phyloP scores from a whole-genome alignment of 371 early-diverging fungal species.

The Mortierella sp. region DNA sequence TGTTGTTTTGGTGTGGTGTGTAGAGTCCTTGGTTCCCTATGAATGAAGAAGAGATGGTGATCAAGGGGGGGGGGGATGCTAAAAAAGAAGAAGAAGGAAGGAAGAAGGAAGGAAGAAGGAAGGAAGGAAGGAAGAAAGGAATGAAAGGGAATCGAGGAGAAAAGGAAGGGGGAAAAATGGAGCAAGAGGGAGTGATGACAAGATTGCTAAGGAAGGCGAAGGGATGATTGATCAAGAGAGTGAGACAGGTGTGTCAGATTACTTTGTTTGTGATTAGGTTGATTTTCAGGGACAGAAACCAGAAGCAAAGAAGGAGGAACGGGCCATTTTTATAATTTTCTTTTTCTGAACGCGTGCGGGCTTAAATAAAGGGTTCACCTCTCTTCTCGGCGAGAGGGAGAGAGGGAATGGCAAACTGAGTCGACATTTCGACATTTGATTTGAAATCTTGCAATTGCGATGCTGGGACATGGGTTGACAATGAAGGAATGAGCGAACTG shows the following conservation, averaged over 20 bases:
- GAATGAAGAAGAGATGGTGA: background rate
- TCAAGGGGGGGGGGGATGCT: background rate
- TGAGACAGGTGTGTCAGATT: slow-evolving; percentile 7
- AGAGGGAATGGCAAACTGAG: background rate
- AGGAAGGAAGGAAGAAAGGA: background rate
- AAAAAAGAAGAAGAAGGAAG: background rate
- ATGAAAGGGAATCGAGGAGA: background rate
- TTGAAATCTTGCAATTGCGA: slow-evolving; percentile 9
- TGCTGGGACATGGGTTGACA: background rate
- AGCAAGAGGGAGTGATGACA: background rate
- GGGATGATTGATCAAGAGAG: background rate
- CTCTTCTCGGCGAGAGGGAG: background rate
- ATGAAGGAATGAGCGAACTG: background rate
- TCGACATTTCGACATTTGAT: background rate
- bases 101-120: too few relatives aligned
- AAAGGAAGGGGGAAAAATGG: background rate
- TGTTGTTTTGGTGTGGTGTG: background rate
- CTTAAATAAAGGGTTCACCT: background rate
- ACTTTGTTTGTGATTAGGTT: slow-evolving; percentile 9
- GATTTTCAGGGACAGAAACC: background rate
- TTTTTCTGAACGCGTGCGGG: background rate
- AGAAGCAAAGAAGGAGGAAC: background rate
- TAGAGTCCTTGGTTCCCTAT: background rate
- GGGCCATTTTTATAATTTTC: background rate
- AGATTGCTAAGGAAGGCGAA: too few relatives aligned